Conservation (phyloP, 176 grass and related monocot genomes). For the Oryza meridionalis region DNA sequence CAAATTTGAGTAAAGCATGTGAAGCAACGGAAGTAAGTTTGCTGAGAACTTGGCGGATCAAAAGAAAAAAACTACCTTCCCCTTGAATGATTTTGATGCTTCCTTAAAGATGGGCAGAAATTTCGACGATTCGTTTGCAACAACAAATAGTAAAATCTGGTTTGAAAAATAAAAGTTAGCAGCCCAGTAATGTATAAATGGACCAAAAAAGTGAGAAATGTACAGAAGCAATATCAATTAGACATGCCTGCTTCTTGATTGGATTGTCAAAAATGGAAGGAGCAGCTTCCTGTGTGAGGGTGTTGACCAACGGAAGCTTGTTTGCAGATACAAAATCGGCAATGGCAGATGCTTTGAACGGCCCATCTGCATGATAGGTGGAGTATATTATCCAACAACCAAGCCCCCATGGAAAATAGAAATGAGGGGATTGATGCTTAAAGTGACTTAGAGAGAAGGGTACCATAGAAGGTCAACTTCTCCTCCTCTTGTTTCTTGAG, state of each 20-base stretch:
- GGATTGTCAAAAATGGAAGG: slow-evolving; percentile 85
- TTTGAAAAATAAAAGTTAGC: slow-evolving; percentile 18
- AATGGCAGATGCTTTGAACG: slow-evolving; percentile 70
- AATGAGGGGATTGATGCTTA: not conserved
- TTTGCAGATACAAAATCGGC: slow-evolving; percentile 79
- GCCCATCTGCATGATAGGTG: slow-evolving; percentile 57
- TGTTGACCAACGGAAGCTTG: slow-evolving; percentile 84
- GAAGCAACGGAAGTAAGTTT: not conserved
- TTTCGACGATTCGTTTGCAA: slow-evolving; percentile 65
- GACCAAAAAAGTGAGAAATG: not conserved
- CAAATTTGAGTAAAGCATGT: slow-evolving; percentile 24
- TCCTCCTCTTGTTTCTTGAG: slow-evolving; percentile 94
- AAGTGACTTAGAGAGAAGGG: slow-evolving; percentile 15
- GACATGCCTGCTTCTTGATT: slow-evolving; percentile 87
- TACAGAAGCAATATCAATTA: not conserved
- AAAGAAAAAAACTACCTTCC: slow-evolving; percentile 63
- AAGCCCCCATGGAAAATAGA: not conserved
- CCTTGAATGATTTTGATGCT: slow-evolving; percentile 87
- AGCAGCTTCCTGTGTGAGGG: slow-evolving; percentile 74
- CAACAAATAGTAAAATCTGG: slow-evolving; percentile 82
- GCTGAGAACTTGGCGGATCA: not conserved
- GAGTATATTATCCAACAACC: not conserved
- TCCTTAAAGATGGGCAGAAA: slow-evolving; percentile 76
- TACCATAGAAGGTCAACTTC: slow-evolving; percentile 86
- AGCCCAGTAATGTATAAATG: slow-evolving; percentile 24